These are phyloP conservation scores for Salmacisia buchloeana DNA, from an alignment of 1,284 basidiomycete species.

Conservation along the genomic window DNA sequence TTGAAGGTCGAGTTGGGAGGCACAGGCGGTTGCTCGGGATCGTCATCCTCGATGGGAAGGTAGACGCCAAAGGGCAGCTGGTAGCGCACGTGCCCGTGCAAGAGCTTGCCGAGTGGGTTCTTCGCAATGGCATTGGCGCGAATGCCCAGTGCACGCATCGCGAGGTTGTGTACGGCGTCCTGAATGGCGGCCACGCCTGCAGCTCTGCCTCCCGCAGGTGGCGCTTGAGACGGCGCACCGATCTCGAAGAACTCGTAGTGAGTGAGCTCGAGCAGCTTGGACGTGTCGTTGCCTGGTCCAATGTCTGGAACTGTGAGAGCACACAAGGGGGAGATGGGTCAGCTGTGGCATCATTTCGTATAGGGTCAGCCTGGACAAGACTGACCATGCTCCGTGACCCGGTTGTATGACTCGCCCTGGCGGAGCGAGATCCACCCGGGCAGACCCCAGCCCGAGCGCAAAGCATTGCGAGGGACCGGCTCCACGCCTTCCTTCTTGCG, in stretches of 20 bases:
- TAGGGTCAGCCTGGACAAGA: background rate
- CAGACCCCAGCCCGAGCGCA: constrained; percentile 21
- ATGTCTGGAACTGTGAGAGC: constrained; percentile 10
- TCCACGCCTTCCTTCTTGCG: constrained; percentile 15
- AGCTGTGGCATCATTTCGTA: constrained; percentile 10
- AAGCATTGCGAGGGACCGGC: background rate
- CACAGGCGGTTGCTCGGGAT: constrained; percentile 1
- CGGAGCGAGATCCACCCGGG: constrained; percentile 31
- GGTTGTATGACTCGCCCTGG: constrained; percentile 26
- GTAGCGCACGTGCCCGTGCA: constrained; percentile 37
- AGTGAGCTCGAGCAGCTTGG: constrained; percentile 33
- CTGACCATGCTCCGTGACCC: constrained; percentile 24
- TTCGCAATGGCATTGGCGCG: constrained; percentile 32
- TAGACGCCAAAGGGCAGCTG: constrained; percentile 40
- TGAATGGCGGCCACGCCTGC: background rate
- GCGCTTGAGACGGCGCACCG: constrained; percentile 15
- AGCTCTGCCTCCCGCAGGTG: background rate
- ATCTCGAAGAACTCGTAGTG: constrained; percentile 44
- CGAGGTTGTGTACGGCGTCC: constrained; percentile 11
- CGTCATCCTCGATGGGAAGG: constrained; percentile 24
- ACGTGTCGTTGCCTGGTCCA: constrained; percentile 23
- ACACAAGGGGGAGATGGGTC: background rate
- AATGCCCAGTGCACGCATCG: constrained; percentile 35
- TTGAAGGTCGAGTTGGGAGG: constrained; percentile 8
- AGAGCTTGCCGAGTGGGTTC: constrained; percentile 36